These are phyloP conservation scores for Zizania latifolia DNA, from an alignment of 176 grass and related monocot genomes.

Conservation along the genomic window DNA sequence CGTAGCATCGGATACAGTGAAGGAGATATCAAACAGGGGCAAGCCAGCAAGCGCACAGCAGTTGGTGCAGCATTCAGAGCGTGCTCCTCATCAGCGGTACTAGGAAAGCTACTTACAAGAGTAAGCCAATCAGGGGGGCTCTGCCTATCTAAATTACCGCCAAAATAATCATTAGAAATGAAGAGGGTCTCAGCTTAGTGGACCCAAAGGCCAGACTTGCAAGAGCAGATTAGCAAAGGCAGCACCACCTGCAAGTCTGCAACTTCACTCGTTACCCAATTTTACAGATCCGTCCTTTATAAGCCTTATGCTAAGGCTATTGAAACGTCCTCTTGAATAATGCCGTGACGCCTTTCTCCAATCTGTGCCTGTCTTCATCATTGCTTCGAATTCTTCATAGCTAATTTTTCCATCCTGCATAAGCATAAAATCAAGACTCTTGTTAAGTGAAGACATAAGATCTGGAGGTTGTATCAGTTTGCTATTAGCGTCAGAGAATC, in stretches of 20 bases:
- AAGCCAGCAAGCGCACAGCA: constrained; percentile 10
- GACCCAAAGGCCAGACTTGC: constrained; percentile 4
- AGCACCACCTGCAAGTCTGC: constrained; percentile 17
- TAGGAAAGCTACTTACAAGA: constrained; percentile 48
- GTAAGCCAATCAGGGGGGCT: constrained; percentile 44
- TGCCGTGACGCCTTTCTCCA: constrained; percentile 85
- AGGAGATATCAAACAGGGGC: constrained; percentile 15
- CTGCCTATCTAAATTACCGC: constrained; percentile 46
- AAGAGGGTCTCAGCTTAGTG: constrained; percentile 29
- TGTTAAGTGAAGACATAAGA: neutral
- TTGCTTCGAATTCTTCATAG: constrained; percentile 71
- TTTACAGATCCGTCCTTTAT: constrained; percentile 80
- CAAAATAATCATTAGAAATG: constrained; percentile 61
- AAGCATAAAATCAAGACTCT: neutral
- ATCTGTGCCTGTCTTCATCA: constrained; percentile 93
- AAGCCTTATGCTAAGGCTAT: constrained; percentile 70
- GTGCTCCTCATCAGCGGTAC: constrained; percentile 2
- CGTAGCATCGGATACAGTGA: constrained; percentile 32
- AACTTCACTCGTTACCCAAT: constrained; percentile 48
- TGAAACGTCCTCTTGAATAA: constrained; percentile 84
- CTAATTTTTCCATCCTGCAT: constrained; percentile 82
- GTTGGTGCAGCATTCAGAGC: constrained; percentile 28
- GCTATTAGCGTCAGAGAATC: neutral
- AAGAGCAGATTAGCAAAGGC: neutral
- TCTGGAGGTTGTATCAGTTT: neutral